These are phyloP conservation scores for Penicillium chermesinum DNA, from an alignment of 495 filamentous ascomycete genomes.

Conservation along the genomic window DNA sequence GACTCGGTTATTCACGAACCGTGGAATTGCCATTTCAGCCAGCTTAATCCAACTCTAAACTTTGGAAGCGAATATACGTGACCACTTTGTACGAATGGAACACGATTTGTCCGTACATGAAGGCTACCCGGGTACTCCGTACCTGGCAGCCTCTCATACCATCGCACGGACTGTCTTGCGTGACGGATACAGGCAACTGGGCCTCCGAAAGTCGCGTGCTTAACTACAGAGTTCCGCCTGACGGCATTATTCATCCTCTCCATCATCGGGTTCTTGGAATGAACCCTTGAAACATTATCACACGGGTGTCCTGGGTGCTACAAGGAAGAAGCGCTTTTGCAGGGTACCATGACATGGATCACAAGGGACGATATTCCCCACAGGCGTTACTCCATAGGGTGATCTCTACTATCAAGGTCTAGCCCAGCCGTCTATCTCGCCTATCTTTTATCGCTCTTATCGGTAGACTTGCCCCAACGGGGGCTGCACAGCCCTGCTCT, in stretches of 20 bases:
- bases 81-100: too few species aligned
- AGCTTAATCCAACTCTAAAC: too few species aligned
- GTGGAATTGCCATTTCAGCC: too few species aligned
- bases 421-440: background rate
- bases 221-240: conserved; percentile 12
- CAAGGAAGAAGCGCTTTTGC: background rate
- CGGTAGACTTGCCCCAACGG: background rate
- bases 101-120: background rate
- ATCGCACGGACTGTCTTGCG: conserved; percentile 11
- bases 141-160: conserved; percentile 18
- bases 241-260: background rate
- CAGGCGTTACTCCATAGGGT: background rate
- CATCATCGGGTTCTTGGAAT: background rate
- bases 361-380: conserved; percentile 1
- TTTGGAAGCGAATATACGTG: too few species aligned
- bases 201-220: conserved; percentile 32
- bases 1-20: background rate
- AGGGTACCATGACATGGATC: background rate
- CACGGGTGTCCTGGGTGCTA: background rate
- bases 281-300: background rate
- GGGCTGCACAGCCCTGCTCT: background rate
- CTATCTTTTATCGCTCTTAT: conserved; percentile 13
- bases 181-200: conserved; percentile 21
- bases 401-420: background rate
- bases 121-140: conserved; percentile 19